Base-by-base conservation (phyloP, 2,329 filamentous ascomycete genomes). In the Aspergillus flavus region DNA sequence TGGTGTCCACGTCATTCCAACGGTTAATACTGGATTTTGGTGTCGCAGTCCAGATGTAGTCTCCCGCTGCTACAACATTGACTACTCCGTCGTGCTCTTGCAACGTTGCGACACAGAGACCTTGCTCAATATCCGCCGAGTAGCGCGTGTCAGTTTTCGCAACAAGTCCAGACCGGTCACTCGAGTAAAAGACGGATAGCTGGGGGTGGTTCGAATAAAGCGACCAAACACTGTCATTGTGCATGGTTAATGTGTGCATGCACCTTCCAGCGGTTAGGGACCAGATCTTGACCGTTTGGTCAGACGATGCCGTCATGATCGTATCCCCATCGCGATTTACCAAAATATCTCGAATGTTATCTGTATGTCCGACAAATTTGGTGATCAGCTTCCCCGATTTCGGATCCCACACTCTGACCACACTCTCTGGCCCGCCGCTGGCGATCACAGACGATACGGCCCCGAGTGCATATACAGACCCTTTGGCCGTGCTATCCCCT, bases 201-300 rank as follows among this genome's bases (percentile, higher is more conserved):
- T 91, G 86, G 0, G 94, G 93, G 71, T 96, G 88, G 59, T 94
- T 89, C 0, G 95, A 97, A 78, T 91, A 96, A 26, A 99, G 84
- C 1, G 93, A 96, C 95, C 95, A 99, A 26, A 99, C 92, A 75
- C 94, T 97, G 74, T 97, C 93, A 74, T 96, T 96, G 80, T 99
- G 95, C 95, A 99, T 99, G 60, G 94, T 97, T 71, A 99, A 86
- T 0, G 95, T 99, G 79, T 97, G 93, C 90, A 98, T 94, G 83
- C 95, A 99, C 70, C 95, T 87, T 61, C 95, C 95, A 26, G 93
- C 94, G 12, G 92, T 95, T 70, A 98, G 89, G 69, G 94, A 97
- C 95, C 95, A 99, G 62, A 98, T 88, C 81, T 99, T 99, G 81
- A 99, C 90, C 0, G 95, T 98, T 79, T 96, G 93, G 76, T 99